Base-by-base conservation (phyloP, 345 rosid genomes). In the Eucalyptus shirleyi region DNA sequence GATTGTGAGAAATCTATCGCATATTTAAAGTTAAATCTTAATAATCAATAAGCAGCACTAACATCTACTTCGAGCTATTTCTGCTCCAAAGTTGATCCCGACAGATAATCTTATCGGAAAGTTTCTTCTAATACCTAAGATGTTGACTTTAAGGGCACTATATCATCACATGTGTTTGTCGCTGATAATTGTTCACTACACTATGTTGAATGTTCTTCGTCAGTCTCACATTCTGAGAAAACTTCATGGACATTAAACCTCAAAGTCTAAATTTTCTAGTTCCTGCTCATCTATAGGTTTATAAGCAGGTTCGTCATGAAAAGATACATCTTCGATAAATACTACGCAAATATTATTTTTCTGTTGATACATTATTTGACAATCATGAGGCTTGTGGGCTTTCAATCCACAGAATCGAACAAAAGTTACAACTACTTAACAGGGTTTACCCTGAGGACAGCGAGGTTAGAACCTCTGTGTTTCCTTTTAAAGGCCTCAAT, bases 31-130 rank as follows among this genome's bases (percentile, higher is more conserved):
- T 30, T 14, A n/a, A n/a, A 65, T 65, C 77, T 65, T 17, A 65
- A 65, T 14, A n/a, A 65, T n/a, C 77, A 65, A n/a, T 65, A n/a
- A n/a, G 15, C 11, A 14, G 21, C 40, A 44, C 9, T 44, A 44
- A 44, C 9, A 44, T 1, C 77, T 65, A n/a, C 9, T n/a, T 65
- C 19, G 21, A n/a, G 37, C 37, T 0, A 1, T 3, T 3, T 7
- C 21, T 3, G 0, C 77, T 65, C 77, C 40, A 65, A 65, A 15
- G 40, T 67, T 16, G 77, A 65, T 65, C 40, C 21, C 0, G 3
- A 65, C 6, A 4, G 6, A 7, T 0, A n/a, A n/a, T n/a, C 77
- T n/a, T 14, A 4, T 67, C 40, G 12, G 3, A n/a, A 67, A 16
- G 21, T 67, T n/a, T 67, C 21, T 65, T 67, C 40, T 15, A 67